Conservation (phyloP, 2,329 filamentous ascomycete genomes). For the Stagonosporopsis vannaccii region DNA sequence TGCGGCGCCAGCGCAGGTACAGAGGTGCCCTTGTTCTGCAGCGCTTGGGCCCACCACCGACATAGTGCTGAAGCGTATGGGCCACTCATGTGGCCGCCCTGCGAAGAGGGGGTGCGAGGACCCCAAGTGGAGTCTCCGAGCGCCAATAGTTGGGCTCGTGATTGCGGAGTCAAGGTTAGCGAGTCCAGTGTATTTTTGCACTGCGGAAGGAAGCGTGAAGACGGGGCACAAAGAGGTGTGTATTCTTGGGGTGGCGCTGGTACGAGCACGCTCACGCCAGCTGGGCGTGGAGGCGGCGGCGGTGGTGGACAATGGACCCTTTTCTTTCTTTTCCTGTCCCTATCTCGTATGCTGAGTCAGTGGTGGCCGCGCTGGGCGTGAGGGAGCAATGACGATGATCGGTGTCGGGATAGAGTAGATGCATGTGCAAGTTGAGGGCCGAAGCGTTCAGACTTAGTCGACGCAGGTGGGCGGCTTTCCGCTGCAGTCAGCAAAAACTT, state of each 20-base stretch:
- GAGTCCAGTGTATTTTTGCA: not conserved
- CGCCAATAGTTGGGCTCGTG: constrained; percentile 10
- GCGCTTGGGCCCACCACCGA: not conserved
- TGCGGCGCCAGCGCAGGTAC: constrained; percentile 1
- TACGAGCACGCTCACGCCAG: not conserved
- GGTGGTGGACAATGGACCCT: constrained; percentile 7
- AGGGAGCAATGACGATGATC: constrained; percentile 3
- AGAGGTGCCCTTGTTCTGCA: not conserved
- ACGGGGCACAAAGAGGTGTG: not conserved
- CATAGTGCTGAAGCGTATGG: not conserved
- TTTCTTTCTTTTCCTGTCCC: not conserved
- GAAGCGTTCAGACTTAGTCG: not conserved
- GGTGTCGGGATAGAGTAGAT: not conserved
- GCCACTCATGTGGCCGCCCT: not conserved
- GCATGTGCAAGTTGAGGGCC: constrained; percentile 1
- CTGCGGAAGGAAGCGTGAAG: not conserved
- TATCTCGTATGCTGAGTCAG: not conserved
- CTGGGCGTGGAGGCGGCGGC: not conserved
- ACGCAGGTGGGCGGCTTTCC: not conserved
- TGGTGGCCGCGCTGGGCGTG: not conserved
- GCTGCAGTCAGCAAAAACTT: constrained; percentile 8
- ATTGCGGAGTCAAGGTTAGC: not conserved
- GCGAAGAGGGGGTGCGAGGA: constrained; percentile 5
- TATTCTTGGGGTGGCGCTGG: constrained; percentile 1
- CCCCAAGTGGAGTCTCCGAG: not conserved